A percentile compares a stretch with the other conserved stretches of the same genome.
phyloP scores from a whole-genome alignment of 768 basidiomycete genomes.

The Obba rivulosa region DNA sequence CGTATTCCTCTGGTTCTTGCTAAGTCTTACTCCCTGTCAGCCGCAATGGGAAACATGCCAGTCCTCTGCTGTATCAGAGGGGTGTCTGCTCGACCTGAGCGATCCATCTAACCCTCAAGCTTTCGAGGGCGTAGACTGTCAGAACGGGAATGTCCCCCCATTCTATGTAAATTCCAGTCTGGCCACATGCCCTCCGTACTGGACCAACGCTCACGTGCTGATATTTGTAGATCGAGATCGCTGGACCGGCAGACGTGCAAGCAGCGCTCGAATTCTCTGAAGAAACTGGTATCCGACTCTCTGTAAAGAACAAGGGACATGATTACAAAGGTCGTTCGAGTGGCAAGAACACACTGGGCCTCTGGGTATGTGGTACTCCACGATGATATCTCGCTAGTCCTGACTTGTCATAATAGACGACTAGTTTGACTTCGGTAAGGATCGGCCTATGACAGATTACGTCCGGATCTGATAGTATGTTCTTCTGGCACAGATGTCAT shows the following conservation, averaged over 20 bases:
- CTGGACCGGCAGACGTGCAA: conserved; percentile 15
- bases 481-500: conserved; percentile 10
- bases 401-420: conserved; percentile 5
- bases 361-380: conserved; percentile 19
- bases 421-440: conserved; percentile 12
- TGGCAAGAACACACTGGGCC: conserved; percentile 18
- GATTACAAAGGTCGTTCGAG: conserved; percentile 29
- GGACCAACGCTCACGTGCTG: neutral
- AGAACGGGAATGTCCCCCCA: conserved; percentile 20
- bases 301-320: conserved; percentile 30
- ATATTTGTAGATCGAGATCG: conserved; percentile 21
- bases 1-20: neutral
- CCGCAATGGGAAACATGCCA: conserved; percentile 54
- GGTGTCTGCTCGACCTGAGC: conserved; percentile 42
- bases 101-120: conserved; percentile 19
- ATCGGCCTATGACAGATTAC: neutral
- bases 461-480: neutral
- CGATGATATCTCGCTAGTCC: neutral
- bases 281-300: conserved; percentile 18
- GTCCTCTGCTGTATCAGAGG: conserved; percentile 25
- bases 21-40: conserved; percentile 9
- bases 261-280: conserved; percentile 22
- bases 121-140: conserved; percentile 15
- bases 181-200: neutral
- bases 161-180: conserved; percentile 19